A percentile compares a stretch with the other conserved stretches of the same genome.
phyloP scores from a whole-genome alignment of 192 early-diverging fungal species.

The Backusella liffmaniae region DNA sequence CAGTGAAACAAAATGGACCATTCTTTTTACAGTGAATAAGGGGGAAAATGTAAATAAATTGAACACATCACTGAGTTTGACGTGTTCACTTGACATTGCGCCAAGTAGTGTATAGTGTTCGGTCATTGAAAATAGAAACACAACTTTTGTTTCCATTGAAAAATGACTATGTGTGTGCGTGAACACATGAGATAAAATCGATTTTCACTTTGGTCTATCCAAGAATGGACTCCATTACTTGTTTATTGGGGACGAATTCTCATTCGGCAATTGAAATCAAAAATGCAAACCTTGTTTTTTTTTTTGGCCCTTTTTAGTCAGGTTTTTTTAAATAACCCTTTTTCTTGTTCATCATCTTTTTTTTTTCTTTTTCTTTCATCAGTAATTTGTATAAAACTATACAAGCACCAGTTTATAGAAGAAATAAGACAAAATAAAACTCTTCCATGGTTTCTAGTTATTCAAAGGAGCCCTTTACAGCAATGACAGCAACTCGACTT shows the following conservation, averaged over 20 bases:
- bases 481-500: slow-evolving; percentile 1
- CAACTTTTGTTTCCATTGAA: not conserved
- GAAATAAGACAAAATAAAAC: not conserved
- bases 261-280: not conserved
- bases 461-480: not conserved
- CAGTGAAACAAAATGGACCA: no score
- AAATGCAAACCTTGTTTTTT: not conserved
- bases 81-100: not conserved
- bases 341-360: not conserved
- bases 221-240: no score
- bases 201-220: no score
- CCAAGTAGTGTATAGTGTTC: not conserved
- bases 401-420: no score
- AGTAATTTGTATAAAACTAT: no score
- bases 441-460: slow-evolving; percentile 3
- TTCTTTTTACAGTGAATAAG: no score
- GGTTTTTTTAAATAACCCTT: not conserved
- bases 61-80: not conserved
- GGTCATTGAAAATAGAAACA: not conserved
- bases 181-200: no score
- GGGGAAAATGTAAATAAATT: no score
- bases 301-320: not conserved
- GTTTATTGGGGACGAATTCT: no score
- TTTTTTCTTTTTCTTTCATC: no score
- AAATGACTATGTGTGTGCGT: not conserved